Evolutionary conservation across 345 rosid genomes (phyloP), one percentile per base, ranked within the genome.

Genomic region (Brassica carinata): DNA sequence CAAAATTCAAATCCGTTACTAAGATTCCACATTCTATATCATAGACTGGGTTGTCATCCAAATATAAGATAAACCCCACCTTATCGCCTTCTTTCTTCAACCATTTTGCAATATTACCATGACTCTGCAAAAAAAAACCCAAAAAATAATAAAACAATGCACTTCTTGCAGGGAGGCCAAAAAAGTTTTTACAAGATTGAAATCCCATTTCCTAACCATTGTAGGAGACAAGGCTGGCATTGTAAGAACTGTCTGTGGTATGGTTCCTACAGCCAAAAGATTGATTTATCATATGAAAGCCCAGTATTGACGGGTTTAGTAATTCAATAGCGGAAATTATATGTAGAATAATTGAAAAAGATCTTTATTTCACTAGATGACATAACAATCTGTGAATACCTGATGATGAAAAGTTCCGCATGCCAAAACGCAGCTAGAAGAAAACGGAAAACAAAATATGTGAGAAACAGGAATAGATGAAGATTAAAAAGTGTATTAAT

Each of bases 211-310:
- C 79, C 90, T 79, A 84, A 95, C 99, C 99, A 95, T 95, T 65
- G 98, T 90, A n/a, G 99, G 99, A 78, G 99, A 95, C 87, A 93
- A 86, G 71, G 99, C 99, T 64, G 99, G 99, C 99, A 95, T 91
- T 82, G 91, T 87, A 48, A 95, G 81, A 80, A 93, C 87, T 7
- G 83, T 72, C 79, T 95, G 94, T 10, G 90, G 30, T 76, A 91
- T 83, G 82, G 76, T 75, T 72, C 91, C 98, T 95, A 87, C 64
- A 82, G 65, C 88, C 92, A 90, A 89, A 69, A 81, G 76, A 59
- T 80, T 64, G 15, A 9, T 55, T 40, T 18, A 57, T 70, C 64
- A 71, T 51, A 53, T 55, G 14, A 26, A 71, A 75, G 10, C 11
- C 40, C 67, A 64, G 58, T 33, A 11, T 11, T 0, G 2, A 65